Conservation (phyloP, 352 stramenopile genomes). For the Pythium rhizo-oryzae region DNA sequence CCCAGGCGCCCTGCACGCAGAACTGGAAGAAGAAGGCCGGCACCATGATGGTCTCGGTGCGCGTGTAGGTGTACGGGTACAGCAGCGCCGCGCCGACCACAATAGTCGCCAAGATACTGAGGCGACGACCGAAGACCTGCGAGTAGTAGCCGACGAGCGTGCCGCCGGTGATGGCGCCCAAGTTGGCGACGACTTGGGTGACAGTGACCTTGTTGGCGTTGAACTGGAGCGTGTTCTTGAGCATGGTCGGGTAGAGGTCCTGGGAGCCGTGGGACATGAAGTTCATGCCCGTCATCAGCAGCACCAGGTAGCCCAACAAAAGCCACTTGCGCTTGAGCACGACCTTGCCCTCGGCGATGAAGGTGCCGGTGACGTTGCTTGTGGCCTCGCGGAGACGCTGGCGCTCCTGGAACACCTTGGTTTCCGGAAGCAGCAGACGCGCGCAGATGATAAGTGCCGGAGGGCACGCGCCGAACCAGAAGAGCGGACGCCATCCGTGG, state of each 20-base stretch:
- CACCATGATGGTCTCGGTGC: slow-evolving; percentile 30
- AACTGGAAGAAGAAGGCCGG: slow-evolving; percentile 55
- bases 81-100: slow-evolving; percentile 39
- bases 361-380: slow-evolving; percentile 34
- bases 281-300: slow-evolving; percentile 54
- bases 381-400: slow-evolving; percentile 24
- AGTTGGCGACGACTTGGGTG: slow-evolving; percentile 53
- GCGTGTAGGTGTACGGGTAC: slow-evolving; percentile 53
- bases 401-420: slow-evolving; percentile 25
- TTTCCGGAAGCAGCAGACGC: slow-evolving; percentile 38
- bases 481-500: slow-evolving; percentile 42
- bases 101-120: slow-evolving; percentile 44
- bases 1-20: slow-evolving; percentile 55
- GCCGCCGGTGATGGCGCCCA: slow-evolving; percentile 50
- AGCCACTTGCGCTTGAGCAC: slow-evolving; percentile 48
- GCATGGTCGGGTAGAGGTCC: slow-evolving; percentile 61
- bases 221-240: slow-evolving; percentile 54
- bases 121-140: slow-evolving; percentile 49
- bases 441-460: slow-evolving; percentile 50
- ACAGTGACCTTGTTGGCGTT: slow-evolving; percentile 52
- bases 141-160: slow-evolving; percentile 60
- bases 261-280: slow-evolving; percentile 53
- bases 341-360: slow-evolving; percentile 45
- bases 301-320: slow-evolving; percentile 42
- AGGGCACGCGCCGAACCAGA: slow-evolving; percentile 42